Evolutionary conservation across 2,329 filamentous ascomycete genomes (phyloP).

Genomic region (Conoideocrella luteorostrata): DNA sequence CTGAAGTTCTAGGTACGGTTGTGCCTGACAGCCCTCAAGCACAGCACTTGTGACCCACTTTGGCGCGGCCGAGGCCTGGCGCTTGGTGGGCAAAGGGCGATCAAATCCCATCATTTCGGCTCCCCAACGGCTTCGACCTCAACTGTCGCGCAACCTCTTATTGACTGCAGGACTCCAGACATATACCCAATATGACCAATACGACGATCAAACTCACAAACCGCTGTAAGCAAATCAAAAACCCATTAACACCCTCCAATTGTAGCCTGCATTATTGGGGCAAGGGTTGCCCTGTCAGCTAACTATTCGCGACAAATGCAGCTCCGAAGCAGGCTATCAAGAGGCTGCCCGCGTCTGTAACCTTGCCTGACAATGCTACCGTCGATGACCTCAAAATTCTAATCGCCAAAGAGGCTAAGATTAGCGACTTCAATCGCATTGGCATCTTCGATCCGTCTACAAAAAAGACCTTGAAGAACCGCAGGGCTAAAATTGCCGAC

Average conservation of each 20-base stretch:
- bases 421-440: slow-evolving; percentile 54
- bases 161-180: neutral
- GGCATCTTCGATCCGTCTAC: slow-evolving; percentile 55
- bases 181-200: slow-evolving; percentile 7
- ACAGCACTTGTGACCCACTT: no score
- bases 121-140: neutral
- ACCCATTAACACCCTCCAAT: no score
- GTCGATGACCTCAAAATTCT: slow-evolving; percentile 54
- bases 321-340: slow-evolving; percentile 46
- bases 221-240: slow-evolving; percentile 14
- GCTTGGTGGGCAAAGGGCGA: neutral
- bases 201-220: slow-evolving; percentile 16
- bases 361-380: slow-evolving; percentile 44
- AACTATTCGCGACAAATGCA: slow-evolving; percentile 14
- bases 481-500: slow-evolving; percentile 45
- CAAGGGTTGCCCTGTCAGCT: no score
- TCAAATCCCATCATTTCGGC: slow-evolving; percentile 1
- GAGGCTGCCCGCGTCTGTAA: slow-evolving; percentile 45
- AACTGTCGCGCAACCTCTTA: neutral
- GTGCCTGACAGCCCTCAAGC: no score
- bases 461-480: slow-evolving; percentile 58
- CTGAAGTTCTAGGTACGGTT: no score
- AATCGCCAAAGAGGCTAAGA: slow-evolving; percentile 44
- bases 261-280: no score
- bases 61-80: no score